A percentile compares a stretch with the other conserved stretches of the same genome.
These are phyloP conservation scores for Populus nigra DNA, from an alignment of 345 rosid species.

Conservation along the genomic window DNA sequence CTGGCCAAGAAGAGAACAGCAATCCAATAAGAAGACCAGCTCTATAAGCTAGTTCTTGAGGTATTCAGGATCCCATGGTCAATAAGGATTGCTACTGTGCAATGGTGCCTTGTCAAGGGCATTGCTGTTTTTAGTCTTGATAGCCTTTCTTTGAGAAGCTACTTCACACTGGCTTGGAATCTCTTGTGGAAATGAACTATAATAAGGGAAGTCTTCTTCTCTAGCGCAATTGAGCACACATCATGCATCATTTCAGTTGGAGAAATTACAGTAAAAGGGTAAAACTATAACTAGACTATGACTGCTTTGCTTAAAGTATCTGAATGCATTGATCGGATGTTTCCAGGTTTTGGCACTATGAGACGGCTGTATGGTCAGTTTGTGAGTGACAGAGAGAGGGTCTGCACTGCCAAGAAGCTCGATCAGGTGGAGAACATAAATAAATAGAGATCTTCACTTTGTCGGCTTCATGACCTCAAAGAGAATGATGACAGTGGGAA, in stretches of 20 bases:
- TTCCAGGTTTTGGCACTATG: neutral
- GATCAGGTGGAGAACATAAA: conserved; percentile 18
- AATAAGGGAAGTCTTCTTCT: conserved; percentile 18
- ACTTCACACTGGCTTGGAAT: neutral
- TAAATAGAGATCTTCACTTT: conserved; percentile 5
- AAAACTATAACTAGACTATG: neutral
- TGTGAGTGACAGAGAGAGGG: conserved; percentile 17
- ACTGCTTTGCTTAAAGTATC: neutral
- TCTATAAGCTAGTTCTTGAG: neutral
- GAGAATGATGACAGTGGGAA: neutral
- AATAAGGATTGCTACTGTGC: conserved; percentile 18
- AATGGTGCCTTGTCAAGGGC: conserved; percentile 16
- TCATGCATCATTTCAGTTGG: conserved; percentile 19
- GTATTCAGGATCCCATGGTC: neutral
- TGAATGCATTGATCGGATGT: conserved; percentile 6
- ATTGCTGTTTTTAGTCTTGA: conserved; percentile 15
- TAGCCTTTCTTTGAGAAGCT: neutral
- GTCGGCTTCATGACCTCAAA: conserved; percentile 21
- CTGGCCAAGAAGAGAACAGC: conserved; percentile 24
- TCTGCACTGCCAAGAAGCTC: conserved; percentile 19
- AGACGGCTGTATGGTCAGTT: neutral
- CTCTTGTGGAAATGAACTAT: conserved; percentile 16
- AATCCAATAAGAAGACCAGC: conserved; percentile 8
- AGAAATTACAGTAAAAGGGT: conserved; percentile 11
- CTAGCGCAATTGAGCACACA: conserved; percentile 19